Percentiles rank a stretch among this genome's conserved stretches.
phyloP scores from a whole-genome alignment of 257 asterid genomes.

The Coffea eugenioides region DNA sequence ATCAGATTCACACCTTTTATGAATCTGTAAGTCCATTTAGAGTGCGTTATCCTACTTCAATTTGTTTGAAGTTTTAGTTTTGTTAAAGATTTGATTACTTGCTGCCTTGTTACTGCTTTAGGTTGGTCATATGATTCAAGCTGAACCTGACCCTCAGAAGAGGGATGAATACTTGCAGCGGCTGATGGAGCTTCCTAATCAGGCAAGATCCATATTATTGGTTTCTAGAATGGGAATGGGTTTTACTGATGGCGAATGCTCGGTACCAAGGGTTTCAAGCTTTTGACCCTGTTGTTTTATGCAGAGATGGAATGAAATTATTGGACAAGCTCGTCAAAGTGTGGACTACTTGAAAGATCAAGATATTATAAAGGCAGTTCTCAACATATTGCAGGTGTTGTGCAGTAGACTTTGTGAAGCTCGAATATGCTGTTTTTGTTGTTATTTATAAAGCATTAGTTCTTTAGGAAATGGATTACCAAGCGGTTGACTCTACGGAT shows the following conservation, averaged over 20 bases:
- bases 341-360: conserved; percentile 87
- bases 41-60: not conserved
- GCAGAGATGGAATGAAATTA: conserved; percentile 98
- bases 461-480: not conserved
- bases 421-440: not conserved
- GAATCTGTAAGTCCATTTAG: conserved; percentile 69
- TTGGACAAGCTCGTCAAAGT: conserved; percentile 87
- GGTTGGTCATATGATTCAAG: conserved; percentile 97
- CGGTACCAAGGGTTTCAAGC: conserved; percentile 4
- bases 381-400: conserved; percentile 87
- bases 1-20: conserved; percentile 93
- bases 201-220: conserved; percentile 36
- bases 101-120: conserved; percentile 22
- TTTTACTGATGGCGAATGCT: not conserved
- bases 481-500: not conserved
- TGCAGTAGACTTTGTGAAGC: not conserved
- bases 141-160: conserved; percentile 87
- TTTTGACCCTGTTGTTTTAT: conserved; percentile 26
- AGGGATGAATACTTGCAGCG: conserved; percentile 88
- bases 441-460: not conserved
- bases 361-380: conserved; percentile 88
- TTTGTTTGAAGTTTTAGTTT: not conserved
- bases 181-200: conserved; percentile 95
- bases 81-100: not conserved
- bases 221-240: not conserved